Evolutionary conservation across 306 rosid species (phyloP).

Genomic region (Trifolium pratense): DNA sequence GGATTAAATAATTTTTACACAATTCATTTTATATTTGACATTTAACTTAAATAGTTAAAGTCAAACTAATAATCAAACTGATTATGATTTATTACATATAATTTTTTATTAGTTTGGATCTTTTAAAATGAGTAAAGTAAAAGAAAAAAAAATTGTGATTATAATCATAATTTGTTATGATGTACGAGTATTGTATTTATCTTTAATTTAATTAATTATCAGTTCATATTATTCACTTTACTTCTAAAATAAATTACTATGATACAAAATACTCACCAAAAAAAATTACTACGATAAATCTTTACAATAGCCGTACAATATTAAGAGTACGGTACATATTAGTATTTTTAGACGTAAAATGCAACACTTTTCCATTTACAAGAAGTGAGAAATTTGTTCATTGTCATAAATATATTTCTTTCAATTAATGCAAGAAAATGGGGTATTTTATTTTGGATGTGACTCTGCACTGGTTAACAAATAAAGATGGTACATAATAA

Average conservation of each 20-base stretch:
- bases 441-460: slow-evolving; percentile 18
- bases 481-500: slow-evolving; percentile 28
- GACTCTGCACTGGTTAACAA: slow-evolving; percentile 17
- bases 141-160: too few species aligned
- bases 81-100: not conserved
- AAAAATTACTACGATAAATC: too few species aligned
- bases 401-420: not conserved
- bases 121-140: too few species aligned
- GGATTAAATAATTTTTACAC: too few species aligned
- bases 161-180: too few species aligned
- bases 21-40: not conserved
- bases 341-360: not conserved
- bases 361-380: not conserved
- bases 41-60: not conserved
- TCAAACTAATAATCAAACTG: not conserved
- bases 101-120: too few species aligned
- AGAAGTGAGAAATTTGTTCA: not conserved
- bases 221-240: too few species aligned
- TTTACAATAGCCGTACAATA: not conserved
- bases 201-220: too few species aligned
- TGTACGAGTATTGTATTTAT: too few species aligned
- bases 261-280: too few species aligned
- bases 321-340: not conserved
- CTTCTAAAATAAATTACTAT: too few species aligned
- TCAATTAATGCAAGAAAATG: not conserved